Evolutionary conservation across 768 basidiomycete species (phyloP).

Genomic region (Hydnomerulius pinastri): DNA sequence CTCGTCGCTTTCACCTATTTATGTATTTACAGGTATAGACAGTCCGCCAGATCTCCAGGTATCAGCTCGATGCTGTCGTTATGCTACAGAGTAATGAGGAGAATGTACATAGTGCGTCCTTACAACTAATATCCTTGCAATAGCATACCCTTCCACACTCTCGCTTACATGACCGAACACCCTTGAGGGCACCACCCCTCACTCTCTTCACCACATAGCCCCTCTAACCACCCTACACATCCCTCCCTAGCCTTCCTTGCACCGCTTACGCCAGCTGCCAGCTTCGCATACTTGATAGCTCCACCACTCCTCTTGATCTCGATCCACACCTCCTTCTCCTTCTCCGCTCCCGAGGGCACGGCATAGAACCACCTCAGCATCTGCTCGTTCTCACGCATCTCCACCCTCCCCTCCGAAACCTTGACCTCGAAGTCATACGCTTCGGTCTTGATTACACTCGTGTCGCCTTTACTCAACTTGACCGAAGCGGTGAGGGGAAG

Average conservation of each 20-base stretch:
- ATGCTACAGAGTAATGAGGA: slow-evolving; percentile 4
- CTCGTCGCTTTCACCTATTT: not conserved
- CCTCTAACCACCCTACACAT: slow-evolving; percentile 8
- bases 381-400: slow-evolving; percentile 50
- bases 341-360: slow-evolving; percentile 28
- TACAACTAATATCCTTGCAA: slow-evolving; percentile 7
- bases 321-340: slow-evolving; percentile 37
- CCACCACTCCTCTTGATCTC: slow-evolving; percentile 45
- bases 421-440: slow-evolving; percentile 44
- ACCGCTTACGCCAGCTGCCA: not conserved
- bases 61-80: not conserved
- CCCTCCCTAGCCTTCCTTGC: not conserved
- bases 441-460: slow-evolving; percentile 12
- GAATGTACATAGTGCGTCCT: not conserved
- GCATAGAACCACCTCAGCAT: slow-evolving; percentile 53
- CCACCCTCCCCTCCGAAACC: slow-evolving; percentile 49
- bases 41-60: not conserved
- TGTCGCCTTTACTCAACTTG: not conserved
- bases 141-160: slow-evolving; percentile 10
- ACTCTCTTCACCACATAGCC: slow-evolving; percentile 4
- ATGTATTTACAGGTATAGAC: not conserved
- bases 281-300: slow-evolving; percentile 31
- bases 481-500: slow-evolving; percentile 6
- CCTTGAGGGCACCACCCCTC: slow-evolving; percentile 11
- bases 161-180: slow-evolving; percentile 26